These are phyloP conservation scores for Lotus japonicus DNA, from an alignment of 306 rosid genomes.

Conservation along the genomic window DNA sequence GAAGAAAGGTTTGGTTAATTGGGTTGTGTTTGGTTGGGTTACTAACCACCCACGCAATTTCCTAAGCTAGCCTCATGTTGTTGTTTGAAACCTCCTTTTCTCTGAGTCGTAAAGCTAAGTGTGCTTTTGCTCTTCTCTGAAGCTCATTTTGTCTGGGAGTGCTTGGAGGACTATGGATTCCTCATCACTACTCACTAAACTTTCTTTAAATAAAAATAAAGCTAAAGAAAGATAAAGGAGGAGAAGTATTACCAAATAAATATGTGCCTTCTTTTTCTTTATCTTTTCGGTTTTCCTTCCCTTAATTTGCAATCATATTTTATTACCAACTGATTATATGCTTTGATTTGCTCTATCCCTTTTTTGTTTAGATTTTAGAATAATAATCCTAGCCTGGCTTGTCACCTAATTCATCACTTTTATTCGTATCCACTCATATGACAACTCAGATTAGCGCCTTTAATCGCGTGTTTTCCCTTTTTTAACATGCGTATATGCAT, in stretches of 20 bases:
- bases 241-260: constrained; percentile 27
- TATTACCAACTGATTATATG: constrained; percentile 29
- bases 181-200: constrained; percentile 37
- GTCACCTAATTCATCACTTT: constrained; percentile 45
- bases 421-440: constrained; percentile 25
- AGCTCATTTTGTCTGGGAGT: constrained; percentile 80
- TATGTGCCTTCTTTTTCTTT: constrained; percentile 28
- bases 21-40: constrained; percentile 27
- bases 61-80: constrained; percentile 65
- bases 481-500: constrained; percentile 26
- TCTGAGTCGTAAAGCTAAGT: constrained; percentile 75
- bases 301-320: constrained; percentile 30
- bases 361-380: constrained; percentile 38
- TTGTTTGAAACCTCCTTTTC: constrained; percentile 95
- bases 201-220: constrained; percentile 34
- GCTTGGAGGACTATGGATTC: constrained; percentile 94
- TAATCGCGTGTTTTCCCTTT: constrained; percentile 21
- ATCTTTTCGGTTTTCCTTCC: background rate
- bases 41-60: constrained; percentile 67
- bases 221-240: constrained; percentile 32
- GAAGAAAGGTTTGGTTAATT: too few species aligned
- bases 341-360: constrained; percentile 26
- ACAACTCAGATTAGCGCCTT: constrained; percentile 7
- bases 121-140: constrained; percentile 69
- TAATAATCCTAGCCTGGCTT: constrained; percentile 8